A percentile compares a stretch with the other conserved stretches of the same genome.
Evolutionary conservation across 495 filamentous ascomycete species (phyloP).

Genomic region (Pyronema domesticum): DNA sequence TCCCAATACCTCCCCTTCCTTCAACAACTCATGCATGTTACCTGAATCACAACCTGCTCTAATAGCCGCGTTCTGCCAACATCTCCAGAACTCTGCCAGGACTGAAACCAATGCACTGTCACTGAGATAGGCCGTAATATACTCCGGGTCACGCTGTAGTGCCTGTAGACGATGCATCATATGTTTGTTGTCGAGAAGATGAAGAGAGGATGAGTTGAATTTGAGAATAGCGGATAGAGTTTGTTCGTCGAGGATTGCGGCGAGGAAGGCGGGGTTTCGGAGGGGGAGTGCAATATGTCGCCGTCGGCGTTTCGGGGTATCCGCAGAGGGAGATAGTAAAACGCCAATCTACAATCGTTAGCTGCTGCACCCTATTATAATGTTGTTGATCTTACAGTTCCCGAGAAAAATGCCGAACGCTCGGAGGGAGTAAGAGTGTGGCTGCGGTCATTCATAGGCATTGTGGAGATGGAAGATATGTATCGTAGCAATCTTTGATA

Average conservation of each 20-base stretch:
- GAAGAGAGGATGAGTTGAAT: not conserved
- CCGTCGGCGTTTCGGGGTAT: not conserved
- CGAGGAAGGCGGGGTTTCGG: slow-evolving; percentile 1
- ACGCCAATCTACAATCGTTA: too few species aligned
- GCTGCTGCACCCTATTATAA: too few species aligned
- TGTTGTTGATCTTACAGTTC: too few species aligned
- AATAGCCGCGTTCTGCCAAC: not conserved
- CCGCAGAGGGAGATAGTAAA: too few species aligned
- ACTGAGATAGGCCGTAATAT: not conserved
- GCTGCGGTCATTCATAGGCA: too few species aligned
- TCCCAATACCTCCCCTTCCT: not conserved
- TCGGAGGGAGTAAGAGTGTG: too few species aligned
- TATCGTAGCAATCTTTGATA: too few species aligned
- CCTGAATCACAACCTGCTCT: not conserved
- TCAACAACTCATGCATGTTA: not conserved
- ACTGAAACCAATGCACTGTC: not conserved
- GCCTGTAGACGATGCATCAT: not conserved
- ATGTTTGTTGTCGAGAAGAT: not conserved
- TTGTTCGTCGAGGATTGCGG: not conserved
- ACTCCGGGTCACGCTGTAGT: not conserved
- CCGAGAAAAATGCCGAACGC: too few species aligned
- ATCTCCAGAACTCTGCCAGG: not conserved
- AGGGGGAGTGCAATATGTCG: not conserved
- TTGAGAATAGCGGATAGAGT: not conserved
- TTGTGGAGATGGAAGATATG: too few species aligned